phyloP scores from a whole-genome alignment of 768 basidiomycete species.

The Myochromella boudieri region DNA sequence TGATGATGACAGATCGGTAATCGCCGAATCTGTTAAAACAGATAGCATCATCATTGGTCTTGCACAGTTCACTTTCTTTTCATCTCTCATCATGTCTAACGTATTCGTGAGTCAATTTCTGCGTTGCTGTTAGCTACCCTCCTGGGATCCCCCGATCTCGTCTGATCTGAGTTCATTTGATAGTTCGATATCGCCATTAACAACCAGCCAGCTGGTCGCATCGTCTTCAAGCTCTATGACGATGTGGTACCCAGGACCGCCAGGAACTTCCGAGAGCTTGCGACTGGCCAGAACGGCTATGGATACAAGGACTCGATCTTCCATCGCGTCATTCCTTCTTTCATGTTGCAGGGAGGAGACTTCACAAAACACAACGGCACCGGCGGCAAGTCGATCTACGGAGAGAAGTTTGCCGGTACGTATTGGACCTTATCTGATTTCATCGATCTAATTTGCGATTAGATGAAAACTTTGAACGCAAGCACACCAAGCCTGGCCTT shows the following conservation, averaged over 20 bases:
- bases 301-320: constrained; percentile 70
- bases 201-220: constrained; percentile 42
- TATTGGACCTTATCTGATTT: constrained; percentile 6
- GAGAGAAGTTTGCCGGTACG: constrained; percentile 62
- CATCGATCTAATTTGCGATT: constrained; percentile 7
- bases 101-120: constrained; percentile 34
- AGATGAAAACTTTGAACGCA: constrained; percentile 85
- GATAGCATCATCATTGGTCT: constrained; percentile 15
- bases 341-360: constrained; percentile 92
- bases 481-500: constrained; percentile 69
- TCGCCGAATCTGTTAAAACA: constrained; percentile 16
- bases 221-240: constrained; percentile 88
- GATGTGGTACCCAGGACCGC: constrained; percentile 73
- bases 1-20: constrained; percentile 14
- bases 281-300: constrained; percentile 70
- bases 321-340: constrained; percentile 81
- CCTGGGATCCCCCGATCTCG: constrained; percentile 3
- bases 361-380: constrained; percentile 72
- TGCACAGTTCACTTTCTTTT: constrained; percentile 9
- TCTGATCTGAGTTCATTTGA: constrained; percentile 5
- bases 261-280: constrained; percentile 86
- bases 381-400: constrained; percentile 81
- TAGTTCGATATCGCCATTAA: constrained; percentile 70
- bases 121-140: background rate
- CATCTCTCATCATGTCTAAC: constrained; percentile 30